phyloP scores from a whole-genome alignment of 805 yeast species.

The Kockiozyma suomiensis region DNA sequence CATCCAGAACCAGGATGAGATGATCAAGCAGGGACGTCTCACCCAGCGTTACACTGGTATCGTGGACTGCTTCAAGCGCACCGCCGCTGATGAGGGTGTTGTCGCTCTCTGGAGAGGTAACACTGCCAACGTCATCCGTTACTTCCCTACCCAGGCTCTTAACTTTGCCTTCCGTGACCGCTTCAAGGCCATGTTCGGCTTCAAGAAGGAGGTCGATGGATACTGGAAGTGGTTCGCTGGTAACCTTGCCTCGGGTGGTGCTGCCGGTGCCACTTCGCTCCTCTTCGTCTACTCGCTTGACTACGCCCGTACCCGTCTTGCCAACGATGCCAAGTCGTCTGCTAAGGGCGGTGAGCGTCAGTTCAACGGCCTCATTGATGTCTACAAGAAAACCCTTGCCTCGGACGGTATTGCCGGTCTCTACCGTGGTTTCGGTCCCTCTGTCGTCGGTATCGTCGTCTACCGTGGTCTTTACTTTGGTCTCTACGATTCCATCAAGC shows the following conservation, averaged over 20 bases:
- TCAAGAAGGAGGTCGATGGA: conserved; percentile 85
- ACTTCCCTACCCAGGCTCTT: conserved; percentile 99
- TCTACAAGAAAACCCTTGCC: conserved; percentile 92
- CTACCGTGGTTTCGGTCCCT: conserved; percentile 99
- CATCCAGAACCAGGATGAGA: conserved; percentile 97
- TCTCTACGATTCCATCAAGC: conserved; percentile 95
- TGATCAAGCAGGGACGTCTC: conserved; percentile 96
- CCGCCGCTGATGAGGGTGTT: conserved; percentile 91
- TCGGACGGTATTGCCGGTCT: conserved; percentile 97
- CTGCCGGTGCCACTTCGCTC: conserved; percentile 95
- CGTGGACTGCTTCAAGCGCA: conserved; percentile 89
- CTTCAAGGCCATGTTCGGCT: conserved; percentile 93
- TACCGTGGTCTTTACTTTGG: conserved; percentile 99
- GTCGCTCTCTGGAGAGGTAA: conserved; percentile 98
- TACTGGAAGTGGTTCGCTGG: conserved; percentile 95
- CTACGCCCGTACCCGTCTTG: conserved; percentile 98
- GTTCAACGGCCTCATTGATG: conserved; percentile 96
- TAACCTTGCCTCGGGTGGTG: conserved; percentile 98
- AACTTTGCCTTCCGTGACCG: conserved; percentile 98
- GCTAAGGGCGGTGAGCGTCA: conserved; percentile 88
- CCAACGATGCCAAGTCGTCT: conserved; percentile 93
- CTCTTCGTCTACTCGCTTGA: conserved; percentile 94
- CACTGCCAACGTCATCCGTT: conserved; percentile 98
- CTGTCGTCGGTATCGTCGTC: conserved; percentile 95
- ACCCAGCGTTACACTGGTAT: conserved; percentile 86